Evolutionary conservation across 1,284 basidiomycete genomes (phyloP), one percentile per base, ranked within the genome.

Genomic region (Pholiota adiposa): DNA sequence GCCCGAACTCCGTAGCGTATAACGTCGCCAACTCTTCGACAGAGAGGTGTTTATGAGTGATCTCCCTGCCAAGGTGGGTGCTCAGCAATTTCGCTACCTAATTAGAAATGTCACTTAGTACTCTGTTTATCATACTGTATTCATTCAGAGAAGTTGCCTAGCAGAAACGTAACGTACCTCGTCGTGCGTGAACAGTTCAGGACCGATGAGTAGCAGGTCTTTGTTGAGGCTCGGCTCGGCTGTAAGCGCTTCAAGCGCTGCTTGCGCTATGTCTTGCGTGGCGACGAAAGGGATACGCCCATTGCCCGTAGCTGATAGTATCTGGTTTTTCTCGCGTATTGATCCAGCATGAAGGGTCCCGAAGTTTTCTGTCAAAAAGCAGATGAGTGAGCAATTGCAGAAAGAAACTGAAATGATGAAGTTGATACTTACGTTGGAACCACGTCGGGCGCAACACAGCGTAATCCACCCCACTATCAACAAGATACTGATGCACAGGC

Each of bases 371-470:
- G 49, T n/a, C 29, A 33, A 2, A 8, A 21, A 7, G 6, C 9
- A 38, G 14, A 19, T 2, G 3, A 25, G 14, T 54, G 43, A 55
- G 34, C 11, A 40, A 34, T 31, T 2, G 14, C 14, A 31, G 41
- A 19, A 16, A 14, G 1, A 16, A 33, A 21, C n/a, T n/a, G n/a
- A n/a, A 31, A 9, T 1, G 2, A 27, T 4, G 16, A 5, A 19
- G 16, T 38, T 16, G 9, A 16, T n/a, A 52, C 59, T 25, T 52
- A 65, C 61, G 68, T 18, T 72, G 68, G 61, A 75, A 77, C 72
- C 72, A 75, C 7, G 72, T 71, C 5, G 74, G 72, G 14, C 72
- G 60, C 11, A 76, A 55, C 11, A 71, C 68, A 23, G 65, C 64
- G 46, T 69, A 75, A 23, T 74, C 69, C 34, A 75, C 68, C 0